phyloP scores from a whole-genome alignment of 2,329 filamentous ascomycete species.

The Truncatella angustata region DNA sequence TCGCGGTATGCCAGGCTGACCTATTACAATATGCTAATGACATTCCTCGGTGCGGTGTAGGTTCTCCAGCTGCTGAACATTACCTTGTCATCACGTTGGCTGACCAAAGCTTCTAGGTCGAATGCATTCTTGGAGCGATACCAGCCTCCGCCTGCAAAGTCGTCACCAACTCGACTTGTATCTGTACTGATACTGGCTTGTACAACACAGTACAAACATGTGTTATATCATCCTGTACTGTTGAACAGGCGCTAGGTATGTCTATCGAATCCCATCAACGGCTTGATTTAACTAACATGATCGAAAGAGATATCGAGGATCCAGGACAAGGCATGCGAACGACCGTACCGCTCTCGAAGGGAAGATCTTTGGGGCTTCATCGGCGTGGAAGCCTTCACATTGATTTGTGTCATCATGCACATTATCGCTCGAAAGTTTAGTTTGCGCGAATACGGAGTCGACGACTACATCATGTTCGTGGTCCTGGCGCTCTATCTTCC shows the following conservation, averaged over 20 bases:
- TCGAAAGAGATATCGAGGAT: slow-evolving; percentile 27
- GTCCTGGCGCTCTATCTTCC: slow-evolving; percentile 27
- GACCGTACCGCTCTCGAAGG: slow-evolving; percentile 28
- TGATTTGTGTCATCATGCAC: slow-evolving; percentile 33
- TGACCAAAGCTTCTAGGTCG: slow-evolving; percentile 14
- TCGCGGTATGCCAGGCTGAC: slow-evolving; percentile 5
- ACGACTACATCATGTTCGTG: slow-evolving; percentile 39
- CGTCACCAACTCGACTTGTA: slow-evolving; percentile 24
- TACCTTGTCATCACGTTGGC: background rate
- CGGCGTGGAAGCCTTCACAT: slow-evolving; percentile 33
- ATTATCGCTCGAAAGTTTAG: slow-evolving; percentile 34
- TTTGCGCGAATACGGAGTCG: slow-evolving; percentile 28
- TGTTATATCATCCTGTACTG: slow-evolving; percentile 21
- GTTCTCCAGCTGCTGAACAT: background rate
- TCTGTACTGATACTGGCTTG: slow-evolving; percentile 24
- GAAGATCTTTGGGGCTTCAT: slow-evolving; percentile 31
- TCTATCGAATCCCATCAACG: no score
- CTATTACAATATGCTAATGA: slow-evolving; percentile 15
- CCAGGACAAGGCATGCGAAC: slow-evolving; percentile 31
- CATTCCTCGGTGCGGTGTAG: slow-evolving; percentile 21
- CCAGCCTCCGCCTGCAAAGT: slow-evolving; percentile 22
- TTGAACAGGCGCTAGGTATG: slow-evolving; percentile 25
- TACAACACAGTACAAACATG: slow-evolving; percentile 19
- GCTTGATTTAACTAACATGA: background rate
- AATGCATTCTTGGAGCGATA: slow-evolving; percentile 20